Evolutionary conservation across 2,329 filamentous ascomycete genomes (phyloP).

Genomic region (Microcyclosporella mali): DNA sequence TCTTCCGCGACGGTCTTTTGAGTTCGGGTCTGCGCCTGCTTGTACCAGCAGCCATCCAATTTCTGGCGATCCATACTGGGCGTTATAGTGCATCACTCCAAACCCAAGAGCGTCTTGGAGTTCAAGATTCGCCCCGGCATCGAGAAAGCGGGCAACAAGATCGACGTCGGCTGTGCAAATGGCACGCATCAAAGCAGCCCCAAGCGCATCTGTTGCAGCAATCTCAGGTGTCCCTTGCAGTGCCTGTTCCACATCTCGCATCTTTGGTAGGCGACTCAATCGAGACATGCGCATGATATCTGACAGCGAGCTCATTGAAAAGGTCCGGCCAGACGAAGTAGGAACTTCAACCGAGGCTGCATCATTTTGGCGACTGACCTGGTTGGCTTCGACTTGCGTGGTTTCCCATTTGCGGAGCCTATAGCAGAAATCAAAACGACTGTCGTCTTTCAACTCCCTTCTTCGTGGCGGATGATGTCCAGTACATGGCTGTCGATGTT

Average conservation of each 20-base stretch:
- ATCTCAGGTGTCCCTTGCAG: not conserved
- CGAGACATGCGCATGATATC: not conserved
- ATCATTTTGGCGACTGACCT: too few relatives aligned
- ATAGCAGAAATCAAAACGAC: conserved; percentile 16
- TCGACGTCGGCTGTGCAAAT: conserved; percentile 5
- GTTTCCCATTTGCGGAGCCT: conserved; percentile 19
- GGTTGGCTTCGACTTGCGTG: conserved; percentile 9
- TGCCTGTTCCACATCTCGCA: not conserved
- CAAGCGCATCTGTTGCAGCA: not conserved
- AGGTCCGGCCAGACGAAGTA: not conserved
- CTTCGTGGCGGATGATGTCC: conserved; percentile 18
- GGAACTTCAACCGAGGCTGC: not conserved
- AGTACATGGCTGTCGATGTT: conserved; percentile 12
- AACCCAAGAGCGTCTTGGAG: conserved; percentile 4
- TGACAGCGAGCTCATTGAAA: not conserved
- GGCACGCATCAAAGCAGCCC: conserved; percentile 5
- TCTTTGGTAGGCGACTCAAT: not conserved
- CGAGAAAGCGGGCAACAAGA: conserved; percentile 1
- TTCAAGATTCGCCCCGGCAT: conserved; percentile 3
- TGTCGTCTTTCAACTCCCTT: conserved; percentile 2
- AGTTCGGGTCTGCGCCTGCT: conserved; percentile 1
- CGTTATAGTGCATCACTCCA: conserved; percentile 6
- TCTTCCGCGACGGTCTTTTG: not conserved
- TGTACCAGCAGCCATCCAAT: conserved; percentile 2
- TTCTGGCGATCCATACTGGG: conserved; percentile 4